Evolutionary conservation across 805 yeast genomes (phyloP).

Genomic region (Yueomyces sinensis): DNA sequence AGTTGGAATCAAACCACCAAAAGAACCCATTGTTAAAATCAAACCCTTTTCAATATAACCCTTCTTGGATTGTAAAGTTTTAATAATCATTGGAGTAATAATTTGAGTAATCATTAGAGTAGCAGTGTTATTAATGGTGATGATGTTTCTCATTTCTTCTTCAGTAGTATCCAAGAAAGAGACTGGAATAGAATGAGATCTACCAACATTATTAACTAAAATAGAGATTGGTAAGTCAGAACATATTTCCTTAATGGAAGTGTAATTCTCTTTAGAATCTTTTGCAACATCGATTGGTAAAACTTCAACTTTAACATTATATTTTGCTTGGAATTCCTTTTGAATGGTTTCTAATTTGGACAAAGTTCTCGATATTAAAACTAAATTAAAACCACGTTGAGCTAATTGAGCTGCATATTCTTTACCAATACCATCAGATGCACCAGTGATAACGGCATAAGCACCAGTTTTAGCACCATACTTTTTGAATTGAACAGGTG

Average conservation of each 20-base stretch:
- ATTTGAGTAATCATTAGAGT: conserved; percentile 74
- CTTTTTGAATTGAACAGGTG: conserved; percentile 41
- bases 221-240: conserved; percentile 51
- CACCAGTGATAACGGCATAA: conserved; percentile 97
- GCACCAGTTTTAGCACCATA: conserved; percentile 63
- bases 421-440: conserved; percentile 95
- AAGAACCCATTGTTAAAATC: conserved; percentile 90
- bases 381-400: conserved; percentile 65
- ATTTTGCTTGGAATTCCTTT: conserved; percentile 45
- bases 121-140: conserved; percentile 74
- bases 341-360: conserved; percentile 60
- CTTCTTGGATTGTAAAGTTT: conserved; percentile 29
- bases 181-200: conserved; percentile 88
- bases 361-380: conserved; percentile 73
- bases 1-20: conserved; percentile 87
- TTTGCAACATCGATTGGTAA: conserved; percentile 70
- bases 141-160: conserved; percentile 63
- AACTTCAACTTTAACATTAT: conserved; percentile 46
- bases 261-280: conserved; percentile 48
- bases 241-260: conserved; percentile 32
- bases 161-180: conserved; percentile 74
- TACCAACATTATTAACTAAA: conserved; percentile 87
- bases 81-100: conserved; percentile 57
- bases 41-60: conserved; percentile 38
- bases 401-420: conserved; percentile 86